Evolutionary conservation across 2,329 filamentous ascomycete genomes (phyloP).

Genomic region (Xylariaceae sp.): DNA sequence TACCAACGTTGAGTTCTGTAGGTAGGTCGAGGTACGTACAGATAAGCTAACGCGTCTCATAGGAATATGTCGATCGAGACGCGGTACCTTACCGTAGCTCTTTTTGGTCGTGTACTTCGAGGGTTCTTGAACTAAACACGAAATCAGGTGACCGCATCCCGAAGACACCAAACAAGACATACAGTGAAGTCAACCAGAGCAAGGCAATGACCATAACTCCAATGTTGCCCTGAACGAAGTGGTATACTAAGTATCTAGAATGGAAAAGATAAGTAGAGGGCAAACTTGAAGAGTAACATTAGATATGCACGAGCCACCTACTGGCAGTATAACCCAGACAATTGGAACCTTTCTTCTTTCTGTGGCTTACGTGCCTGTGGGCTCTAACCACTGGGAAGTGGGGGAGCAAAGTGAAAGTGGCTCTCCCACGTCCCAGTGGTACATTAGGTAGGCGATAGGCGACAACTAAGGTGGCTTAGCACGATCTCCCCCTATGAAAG

Average conservation of each 20-base stretch:
- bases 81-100: constrained; percentile 4
- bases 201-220: not conserved
- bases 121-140: constrained; percentile 5
- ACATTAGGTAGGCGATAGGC: not conserved
- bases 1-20: not conserved
- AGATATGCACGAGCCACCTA: not conserved
- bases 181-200: not conserved
- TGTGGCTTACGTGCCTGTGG: not conserved
- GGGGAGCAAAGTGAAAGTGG: no score
- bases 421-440: no score
- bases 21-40: not conserved
- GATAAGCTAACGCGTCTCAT: not conserved
- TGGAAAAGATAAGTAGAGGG: not conserved
- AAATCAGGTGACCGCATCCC: constrained; percentile 17
- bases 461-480: not conserved
- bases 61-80: not conserved
- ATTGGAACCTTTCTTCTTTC: no score
- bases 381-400: no score
- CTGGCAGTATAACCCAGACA: not conserved
- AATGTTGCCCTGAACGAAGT: not conserved
- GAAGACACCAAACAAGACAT: not conserved
- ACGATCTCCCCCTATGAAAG: no score
- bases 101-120: not conserved
- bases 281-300: not conserved
- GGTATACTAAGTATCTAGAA: not conserved